Evolutionary conservation across 345 rosid genomes (phyloP), one percentile per base, ranked within the genome.

Genomic region (thale cress (Arabidopsis thaliana)): DNA sequence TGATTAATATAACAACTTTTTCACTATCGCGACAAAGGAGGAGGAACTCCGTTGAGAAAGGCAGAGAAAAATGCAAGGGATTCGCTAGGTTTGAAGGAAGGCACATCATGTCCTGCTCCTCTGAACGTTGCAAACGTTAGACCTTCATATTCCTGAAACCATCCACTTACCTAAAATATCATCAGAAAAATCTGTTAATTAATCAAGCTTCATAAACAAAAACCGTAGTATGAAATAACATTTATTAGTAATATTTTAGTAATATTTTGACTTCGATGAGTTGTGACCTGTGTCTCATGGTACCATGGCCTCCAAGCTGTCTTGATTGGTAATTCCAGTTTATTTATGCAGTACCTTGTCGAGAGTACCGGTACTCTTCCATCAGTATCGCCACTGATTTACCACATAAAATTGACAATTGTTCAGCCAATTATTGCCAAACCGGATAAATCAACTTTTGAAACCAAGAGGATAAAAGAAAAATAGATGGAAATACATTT

Each of bases 101-200:
- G 98, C 51, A 93, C 97, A 5, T 93, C 96, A 71, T 93, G 98
- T 13, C 98, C 98, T 16, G 98, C 98, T 68, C 98, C 98, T 83
- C 91, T 85, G 65, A 93, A 80, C 5, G 98, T 93, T 53, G 88
- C 90, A 69, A 83, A 93, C 4, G 89, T 87, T 1, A 93, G 88
- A 16, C 98, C 98, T 49, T 83, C 77, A 69, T 93, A 93, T 81
- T 91, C 97, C 67, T 93, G 97, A 74, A 83, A 63, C 48, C 98
- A 93, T 1, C 97, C 98, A 45, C 96, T 84, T 14, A 93, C 98
- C 94, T 91, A 82, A 82, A 55, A 32, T 30, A 41, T 50, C n/a
- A 37, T 48, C 3, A 16, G 20, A 4, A 4, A n/a, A 25, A 28
- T 6, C 2, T 59, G 3, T 2, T 24, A 38, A 4, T 9, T 4